phyloP scores from a whole-genome alignment of 257 asterid species.

The Misopates orontium region DNA sequence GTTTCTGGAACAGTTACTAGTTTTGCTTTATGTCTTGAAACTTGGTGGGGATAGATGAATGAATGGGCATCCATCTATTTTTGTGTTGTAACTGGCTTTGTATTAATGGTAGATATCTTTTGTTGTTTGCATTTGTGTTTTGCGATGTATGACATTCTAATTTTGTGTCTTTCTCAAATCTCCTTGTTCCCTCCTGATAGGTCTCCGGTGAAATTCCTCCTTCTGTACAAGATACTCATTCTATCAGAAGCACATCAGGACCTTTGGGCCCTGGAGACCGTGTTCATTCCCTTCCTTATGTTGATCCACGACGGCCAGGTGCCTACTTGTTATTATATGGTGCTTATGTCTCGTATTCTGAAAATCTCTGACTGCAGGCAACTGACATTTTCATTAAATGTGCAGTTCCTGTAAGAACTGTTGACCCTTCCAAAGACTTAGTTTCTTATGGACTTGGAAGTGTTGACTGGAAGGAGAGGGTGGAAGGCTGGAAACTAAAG shows the following conservation, averaged over 20 bases:
- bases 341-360: not conserved
- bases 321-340: not conserved
- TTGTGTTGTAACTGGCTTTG: too few species aligned
- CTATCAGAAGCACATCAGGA: constrained; percentile 91
- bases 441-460: constrained; percentile 81
- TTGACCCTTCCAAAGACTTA: constrained; percentile 86
- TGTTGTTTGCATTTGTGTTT: too few species aligned
- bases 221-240: constrained; percentile 72
- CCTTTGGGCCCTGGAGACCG: constrained; percentile 94
- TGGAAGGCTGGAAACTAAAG: constrained; percentile 76
- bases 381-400: constrained; percentile 11
- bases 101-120: too few species aligned
- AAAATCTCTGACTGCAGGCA: constrained; percentile 10
- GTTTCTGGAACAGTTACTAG: too few species aligned
- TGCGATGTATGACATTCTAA: too few species aligned
- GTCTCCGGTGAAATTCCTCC: constrained; percentile 84
- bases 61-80: too few species aligned
- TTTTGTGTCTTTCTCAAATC: too few species aligned
- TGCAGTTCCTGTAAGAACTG: constrained; percentile 88
- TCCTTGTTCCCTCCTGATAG: constrained; percentile 26
- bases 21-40: too few species aligned
- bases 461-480: constrained; percentile 95
- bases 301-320: constrained; percentile 97
- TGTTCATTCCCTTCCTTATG: constrained; percentile 66
- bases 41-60: too few species aligned